Percentiles rank a stretch among this genome's conserved stretches.
Conservation (phyloP, 1,284 basidiomycete genomes). For the Moesziomyces parantarcticus region DNA sequence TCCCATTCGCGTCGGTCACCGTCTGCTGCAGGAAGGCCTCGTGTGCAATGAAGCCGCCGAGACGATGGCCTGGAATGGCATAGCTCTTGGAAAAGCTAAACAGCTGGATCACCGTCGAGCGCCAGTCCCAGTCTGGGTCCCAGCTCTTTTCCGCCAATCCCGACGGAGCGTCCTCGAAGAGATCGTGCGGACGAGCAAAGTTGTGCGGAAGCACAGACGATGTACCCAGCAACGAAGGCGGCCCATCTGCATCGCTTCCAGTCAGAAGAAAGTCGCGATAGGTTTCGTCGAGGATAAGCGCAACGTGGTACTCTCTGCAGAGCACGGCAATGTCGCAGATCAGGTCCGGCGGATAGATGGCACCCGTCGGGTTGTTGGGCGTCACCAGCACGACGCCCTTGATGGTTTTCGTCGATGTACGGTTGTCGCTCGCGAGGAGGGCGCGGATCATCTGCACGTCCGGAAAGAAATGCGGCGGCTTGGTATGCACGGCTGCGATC, state of each 20-base stretch:
- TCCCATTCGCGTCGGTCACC: constrained; percentile 8
- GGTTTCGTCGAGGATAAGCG: constrained; percentile 75
- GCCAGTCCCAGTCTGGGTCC: constrained; percentile 63
- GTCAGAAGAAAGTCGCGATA: constrained; percentile 83
- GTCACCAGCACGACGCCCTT: constrained; percentile 74
- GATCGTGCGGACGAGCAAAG: constrained; percentile 72
- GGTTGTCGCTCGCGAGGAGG: constrained; percentile 72
- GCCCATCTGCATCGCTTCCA: constrained; percentile 23
- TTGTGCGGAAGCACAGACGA: constrained; percentile 10
- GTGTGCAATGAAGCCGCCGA: constrained; percentile 80
- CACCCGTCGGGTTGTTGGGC: constrained; percentile 77
- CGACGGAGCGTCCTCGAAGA: constrained; percentile 70
- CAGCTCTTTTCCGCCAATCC: constrained; percentile 13
- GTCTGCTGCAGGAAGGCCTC: constrained; percentile 71
- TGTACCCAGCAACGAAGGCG: neutral
- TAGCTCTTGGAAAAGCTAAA: constrained; percentile 76
- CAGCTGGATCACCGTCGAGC: constrained; percentile 71
- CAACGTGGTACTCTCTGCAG: constrained; percentile 74
- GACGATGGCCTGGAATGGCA: constrained; percentile 83
- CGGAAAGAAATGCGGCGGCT: constrained; percentile 74
- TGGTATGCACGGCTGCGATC: constrained; percentile 75
- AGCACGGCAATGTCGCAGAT: constrained; percentile 77
- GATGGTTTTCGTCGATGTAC: constrained; percentile 71
- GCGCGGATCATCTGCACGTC: constrained; percentile 71
- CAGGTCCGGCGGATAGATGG: constrained; percentile 75